These are phyloP conservation scores for Vicia faba DNA, from an alignment of 306 rosid species.

Conservation along the genomic window DNA sequence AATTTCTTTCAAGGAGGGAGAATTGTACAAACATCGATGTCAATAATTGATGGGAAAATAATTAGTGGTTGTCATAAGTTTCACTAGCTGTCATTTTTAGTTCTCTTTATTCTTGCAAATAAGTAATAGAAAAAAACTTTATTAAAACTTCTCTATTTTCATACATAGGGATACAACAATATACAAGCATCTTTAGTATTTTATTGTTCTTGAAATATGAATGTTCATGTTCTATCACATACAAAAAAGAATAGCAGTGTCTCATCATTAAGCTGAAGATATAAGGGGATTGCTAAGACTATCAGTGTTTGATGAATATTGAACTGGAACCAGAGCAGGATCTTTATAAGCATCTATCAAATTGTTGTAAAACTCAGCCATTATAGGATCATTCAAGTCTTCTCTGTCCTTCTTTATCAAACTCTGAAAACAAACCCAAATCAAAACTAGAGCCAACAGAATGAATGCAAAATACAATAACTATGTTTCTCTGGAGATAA, in stretches of 20 bases:
- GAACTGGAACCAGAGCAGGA: slow-evolving; percentile 75
- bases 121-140: not conserved
- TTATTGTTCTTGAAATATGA: not conserved
- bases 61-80: slow-evolving; percentile 33
- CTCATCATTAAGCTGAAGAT: slow-evolving; percentile 41
- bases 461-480: slow-evolving; percentile 16
- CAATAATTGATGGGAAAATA: slow-evolving; percentile 39
- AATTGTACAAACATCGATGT: slow-evolving; percentile 43
- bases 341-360: slow-evolving; percentile 69
- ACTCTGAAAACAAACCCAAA: slow-evolving; percentile 50
- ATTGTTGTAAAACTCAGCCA: slow-evolving; percentile 59
- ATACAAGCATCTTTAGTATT: not conserved
- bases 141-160: slow-evolving; percentile 6
- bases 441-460: slow-evolving; percentile 23
- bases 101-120: slow-evolving; percentile 15
- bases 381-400: slow-evolving; percentile 55
- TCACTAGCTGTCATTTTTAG: slow-evolving; percentile 6
- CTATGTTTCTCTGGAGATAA: not conserved
- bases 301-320: slow-evolving; percentile 44
- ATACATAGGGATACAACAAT: not conserved
- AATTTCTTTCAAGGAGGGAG: slow-evolving; percentile 42
- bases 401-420: slow-evolving; percentile 84
- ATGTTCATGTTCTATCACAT: slow-evolving; percentile 1
- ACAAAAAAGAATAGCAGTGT: slow-evolving; percentile 28
- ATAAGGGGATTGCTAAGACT: slow-evolving; percentile 64